These are phyloP conservation scores for Hypoxylon sp. DNA, from an alignment of 2,329 filamentous ascomycete species.

Conservation along the genomic window DNA sequence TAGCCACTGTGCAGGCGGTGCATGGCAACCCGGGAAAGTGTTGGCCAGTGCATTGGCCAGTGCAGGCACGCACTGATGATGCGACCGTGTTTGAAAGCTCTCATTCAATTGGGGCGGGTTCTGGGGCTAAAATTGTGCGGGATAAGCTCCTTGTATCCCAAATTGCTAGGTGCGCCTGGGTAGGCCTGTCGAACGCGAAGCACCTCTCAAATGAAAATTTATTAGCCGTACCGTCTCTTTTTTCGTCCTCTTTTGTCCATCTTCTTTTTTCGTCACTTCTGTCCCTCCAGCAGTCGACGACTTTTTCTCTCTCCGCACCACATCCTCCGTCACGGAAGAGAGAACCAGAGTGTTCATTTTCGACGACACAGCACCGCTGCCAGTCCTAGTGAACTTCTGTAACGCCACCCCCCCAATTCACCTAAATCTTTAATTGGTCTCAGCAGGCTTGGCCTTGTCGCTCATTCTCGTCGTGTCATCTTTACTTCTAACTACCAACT, in stretches of 20 bases:
- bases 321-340: conserved; percentile 37
- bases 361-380: conserved; percentile 18
- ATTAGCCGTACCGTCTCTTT: conserved; percentile 43
- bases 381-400: conserved; percentile 20
- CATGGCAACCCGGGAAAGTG: conserved; percentile 4
- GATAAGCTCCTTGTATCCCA: conserved; percentile 35
- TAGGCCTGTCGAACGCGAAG: conserved; percentile 37
- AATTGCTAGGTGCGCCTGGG: conserved; percentile 27
- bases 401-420: conserved; percentile 32
- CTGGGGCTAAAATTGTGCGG: conserved; percentile 45
- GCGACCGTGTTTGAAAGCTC: conserved; percentile 43
- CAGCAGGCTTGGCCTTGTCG: conserved; percentile 51
- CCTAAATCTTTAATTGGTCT: conserved; percentile 46
- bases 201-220: conserved; percentile 42
- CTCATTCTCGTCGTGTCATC: conserved; percentile 45
- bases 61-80: conserved; percentile 39
- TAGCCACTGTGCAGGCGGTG: conserved; percentile 6
- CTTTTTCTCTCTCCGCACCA: conserved; percentile 28
- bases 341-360: conserved; percentile 36
- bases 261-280: conserved; percentile 34
- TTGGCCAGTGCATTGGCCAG: conserved; percentile 26
- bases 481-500: conserved; percentile 27
- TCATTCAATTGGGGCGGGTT: conserved; percentile 42
- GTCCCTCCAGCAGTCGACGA: conserved; percentile 38
- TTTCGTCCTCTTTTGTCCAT: conserved; percentile 33